A percentile compares a stretch with the other conserved stretches of the same genome.
Conservation (phyloP, 441 rosid species). For the Croton setiger region DNA sequence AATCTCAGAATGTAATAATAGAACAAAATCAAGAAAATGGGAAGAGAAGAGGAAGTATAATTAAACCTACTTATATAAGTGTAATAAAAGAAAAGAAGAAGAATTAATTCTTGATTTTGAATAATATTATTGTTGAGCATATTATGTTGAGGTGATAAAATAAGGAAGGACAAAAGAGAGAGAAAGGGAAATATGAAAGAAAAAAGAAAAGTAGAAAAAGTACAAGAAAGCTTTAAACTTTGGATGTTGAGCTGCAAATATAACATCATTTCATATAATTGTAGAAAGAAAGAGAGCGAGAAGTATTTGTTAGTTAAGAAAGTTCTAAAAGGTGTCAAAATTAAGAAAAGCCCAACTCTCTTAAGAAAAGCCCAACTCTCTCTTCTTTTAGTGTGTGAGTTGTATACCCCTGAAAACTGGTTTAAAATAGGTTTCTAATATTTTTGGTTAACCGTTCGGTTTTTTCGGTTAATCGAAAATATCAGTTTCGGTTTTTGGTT, state of each 20-base stretch:
- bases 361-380: too few species aligned
- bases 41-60: neutral
- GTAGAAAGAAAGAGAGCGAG: neutral
- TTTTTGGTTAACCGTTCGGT: too few species aligned
- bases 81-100: conserved; percentile 21
- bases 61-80: neutral
- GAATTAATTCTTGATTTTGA: conserved; percentile 13
- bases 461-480: too few species aligned
- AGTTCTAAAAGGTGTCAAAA: conserved; percentile 14
- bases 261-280: conserved; percentile 15
- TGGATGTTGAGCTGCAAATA: conserved; percentile 31
- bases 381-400: too few species aligned
- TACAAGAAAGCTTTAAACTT: conserved; percentile 22
- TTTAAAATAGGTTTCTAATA: too few species aligned
- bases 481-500: too few species aligned
- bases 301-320: neutral
- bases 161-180: conserved; percentile 31
- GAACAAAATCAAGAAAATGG: neutral
- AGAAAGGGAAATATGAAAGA: neutral
- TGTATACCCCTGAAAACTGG: too few species aligned
- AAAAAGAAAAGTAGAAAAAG: conserved; percentile 9
- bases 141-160: conserved; percentile 46
- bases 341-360: conserved; percentile 19
- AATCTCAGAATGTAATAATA: conserved; percentile 3
- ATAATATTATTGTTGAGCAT: neutral